Evolutionary conservation across 306 rosid genomes (phyloP).

Genomic region (Castanea crenata): DNA sequence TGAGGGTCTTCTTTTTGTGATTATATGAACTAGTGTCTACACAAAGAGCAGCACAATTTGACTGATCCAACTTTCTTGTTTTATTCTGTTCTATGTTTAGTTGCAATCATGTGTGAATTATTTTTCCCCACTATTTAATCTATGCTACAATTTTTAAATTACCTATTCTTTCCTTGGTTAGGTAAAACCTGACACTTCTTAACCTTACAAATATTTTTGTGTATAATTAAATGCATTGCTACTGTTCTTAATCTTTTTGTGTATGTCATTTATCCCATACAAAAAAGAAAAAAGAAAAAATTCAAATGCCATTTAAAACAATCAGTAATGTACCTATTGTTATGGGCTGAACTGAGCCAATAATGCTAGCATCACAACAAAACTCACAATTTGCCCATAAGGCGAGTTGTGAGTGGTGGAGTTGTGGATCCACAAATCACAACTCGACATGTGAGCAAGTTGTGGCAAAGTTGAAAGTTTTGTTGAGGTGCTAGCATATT

Average conservation of each 20-base stretch:
- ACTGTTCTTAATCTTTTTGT: no score
- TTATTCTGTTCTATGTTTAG: neutral
- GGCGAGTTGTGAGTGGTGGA: no score
- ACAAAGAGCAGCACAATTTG: neutral
- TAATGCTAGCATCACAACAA: no score
- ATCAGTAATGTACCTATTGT: no score
- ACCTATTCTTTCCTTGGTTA: neutral
- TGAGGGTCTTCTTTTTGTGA: neutral
- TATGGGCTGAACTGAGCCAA: no score
- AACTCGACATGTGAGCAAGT: no score
- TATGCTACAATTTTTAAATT: neutral
- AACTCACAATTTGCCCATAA: no score
- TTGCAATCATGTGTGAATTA: neutral
- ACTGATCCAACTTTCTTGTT: neutral
- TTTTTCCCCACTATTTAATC: neutral
- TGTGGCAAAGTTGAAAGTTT: no score
- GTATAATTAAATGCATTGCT: neutral
- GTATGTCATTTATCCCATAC: neutral
- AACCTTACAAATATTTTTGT: neutral
- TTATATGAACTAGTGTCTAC: neutral
- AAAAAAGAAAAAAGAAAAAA: no score
- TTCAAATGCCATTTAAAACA: neutral
- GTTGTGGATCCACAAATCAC: no score
- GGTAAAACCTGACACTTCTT: neutral
- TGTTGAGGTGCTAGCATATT: no score